A percentile compares a stretch with the other conserved stretches of the same genome.
These are phyloP conservation scores for Pseudonitzschia delicatissima DNA, from an alignment of 108 stramenopile species.

Conservation along the genomic window DNA sequence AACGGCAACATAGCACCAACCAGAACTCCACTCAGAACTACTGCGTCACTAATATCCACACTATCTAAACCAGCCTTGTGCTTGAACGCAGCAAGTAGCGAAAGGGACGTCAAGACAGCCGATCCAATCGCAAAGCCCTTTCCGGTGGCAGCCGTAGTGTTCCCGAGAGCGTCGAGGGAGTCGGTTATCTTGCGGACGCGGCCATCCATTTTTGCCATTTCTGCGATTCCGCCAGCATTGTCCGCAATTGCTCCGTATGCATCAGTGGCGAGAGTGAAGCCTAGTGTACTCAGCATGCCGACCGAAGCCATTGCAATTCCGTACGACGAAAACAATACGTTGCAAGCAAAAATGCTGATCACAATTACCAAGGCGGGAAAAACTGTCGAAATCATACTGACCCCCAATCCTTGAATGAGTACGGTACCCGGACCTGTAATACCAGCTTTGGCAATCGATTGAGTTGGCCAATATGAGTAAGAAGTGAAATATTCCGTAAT, in stretches of 20 bases:
- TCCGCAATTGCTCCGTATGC: conserved; percentile 95
- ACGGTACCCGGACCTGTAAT: conserved; percentile 91
- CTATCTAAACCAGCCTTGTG: conserved; percentile 55
- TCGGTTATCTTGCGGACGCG: conserved; percentile 90
- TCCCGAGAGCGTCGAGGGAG: conserved; percentile 93
- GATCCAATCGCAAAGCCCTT: conserved; percentile 97
- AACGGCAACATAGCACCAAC: conserved; percentile 97
- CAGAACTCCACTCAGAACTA: conserved; percentile 83
- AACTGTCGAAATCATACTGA: conserved; percentile 89
- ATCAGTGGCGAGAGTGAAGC: conserved; percentile 91
- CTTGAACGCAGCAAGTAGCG: conserved; percentile 89
- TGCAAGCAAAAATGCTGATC: conserved; percentile 76
- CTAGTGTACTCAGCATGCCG: conserved; percentile 92
- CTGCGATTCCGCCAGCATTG: conserved; percentile 95
- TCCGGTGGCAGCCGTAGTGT: conserved; percentile 96
- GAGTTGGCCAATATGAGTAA: conserved; percentile 78
- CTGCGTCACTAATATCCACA: conserved; percentile 76
- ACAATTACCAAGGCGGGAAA: conserved; percentile 87
- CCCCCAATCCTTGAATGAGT: conserved; percentile 92
- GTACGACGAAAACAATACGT: conserved; percentile 78
- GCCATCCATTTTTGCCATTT: conserved; percentile 89
- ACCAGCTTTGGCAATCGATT: conserved; percentile 84
- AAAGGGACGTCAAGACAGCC: conserved; percentile 90
- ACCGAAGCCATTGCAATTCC: conserved; percentile 94
- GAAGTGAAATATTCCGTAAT: conserved; percentile 95